Conservation (phyloP, 208 protist species). For the Balamuthia mandrillaris region DNA sequence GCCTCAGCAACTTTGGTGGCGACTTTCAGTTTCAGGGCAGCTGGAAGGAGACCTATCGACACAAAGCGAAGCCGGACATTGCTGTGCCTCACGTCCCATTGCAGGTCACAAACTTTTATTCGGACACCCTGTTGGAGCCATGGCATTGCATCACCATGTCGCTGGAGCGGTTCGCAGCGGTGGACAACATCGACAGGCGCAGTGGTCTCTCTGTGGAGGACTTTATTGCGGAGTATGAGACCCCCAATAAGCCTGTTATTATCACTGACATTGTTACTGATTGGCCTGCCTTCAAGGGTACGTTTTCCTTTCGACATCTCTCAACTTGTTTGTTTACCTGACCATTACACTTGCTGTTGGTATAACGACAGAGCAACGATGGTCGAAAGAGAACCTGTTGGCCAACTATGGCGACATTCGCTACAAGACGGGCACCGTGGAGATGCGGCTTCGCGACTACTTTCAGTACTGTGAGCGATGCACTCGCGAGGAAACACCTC, state of each 20-base stretch:
- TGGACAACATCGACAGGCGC: neutral
- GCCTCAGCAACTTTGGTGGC: too few relatives aligned
- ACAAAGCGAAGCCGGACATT: too few relatives aligned
- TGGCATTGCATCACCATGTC: conserved; percentile 25
- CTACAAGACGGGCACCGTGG: too few relatives aligned
- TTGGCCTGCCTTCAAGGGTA: conserved; percentile 29
- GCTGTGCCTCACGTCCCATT: too few relatives aligned
- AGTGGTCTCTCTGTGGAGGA: neutral
- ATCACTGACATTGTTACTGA: conserved; percentile 5
- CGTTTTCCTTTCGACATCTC: neutral
- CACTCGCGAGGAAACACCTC: conserved; percentile 41
- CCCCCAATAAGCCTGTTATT: conserved; percentile 49
- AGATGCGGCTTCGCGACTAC: conserved; percentile 44
- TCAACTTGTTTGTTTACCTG: too few relatives aligned
- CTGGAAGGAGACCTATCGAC: too few relatives aligned
- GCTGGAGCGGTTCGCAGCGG: too few relatives aligned
- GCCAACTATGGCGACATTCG: too few relatives aligned
- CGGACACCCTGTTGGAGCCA: neutral
- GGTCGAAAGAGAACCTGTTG: conserved; percentile 44
- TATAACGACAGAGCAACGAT: conserved; percentile 32
- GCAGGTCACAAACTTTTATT: too few relatives aligned
- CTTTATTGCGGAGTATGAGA: conserved; percentile 36
- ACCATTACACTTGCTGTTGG: neutral
- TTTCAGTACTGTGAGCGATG: conserved; percentile 25
- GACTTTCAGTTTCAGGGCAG: too few relatives aligned